A percentile compares a stretch with the other conserved stretches of the same genome.
Evolutionary conservation across 306 rosid species (phyloP).

Genomic region (Begonia peltatifolia): DNA sequence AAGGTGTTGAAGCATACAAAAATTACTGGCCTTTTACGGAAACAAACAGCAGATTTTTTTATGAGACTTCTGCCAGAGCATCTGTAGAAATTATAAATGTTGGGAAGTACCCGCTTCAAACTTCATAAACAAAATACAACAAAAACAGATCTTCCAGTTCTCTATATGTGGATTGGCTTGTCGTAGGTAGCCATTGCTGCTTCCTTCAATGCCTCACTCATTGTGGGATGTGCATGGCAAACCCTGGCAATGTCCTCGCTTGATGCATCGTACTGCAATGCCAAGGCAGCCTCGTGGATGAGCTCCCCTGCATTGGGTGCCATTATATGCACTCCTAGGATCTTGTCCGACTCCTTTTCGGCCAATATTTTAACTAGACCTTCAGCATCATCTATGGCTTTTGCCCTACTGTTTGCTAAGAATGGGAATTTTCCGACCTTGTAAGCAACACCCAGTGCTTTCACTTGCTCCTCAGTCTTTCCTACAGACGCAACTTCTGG

Average conservation of each 20-base stretch:
- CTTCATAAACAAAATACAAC: too few species aligned
- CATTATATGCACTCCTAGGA: conserved; percentile 95
- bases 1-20: too few species aligned
- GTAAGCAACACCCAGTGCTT: conserved; percentile 51
- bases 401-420: conserved; percentile 95
- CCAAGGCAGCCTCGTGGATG: conserved; percentile 86
- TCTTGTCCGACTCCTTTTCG: conserved; percentile 88
- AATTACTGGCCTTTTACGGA: too few species aligned
- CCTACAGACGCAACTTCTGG: conserved; percentile 97
- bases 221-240: conserved; percentile 98
- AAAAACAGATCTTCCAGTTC: too few species aligned
- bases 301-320: conserved; percentile 97
- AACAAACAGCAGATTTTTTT: too few species aligned
- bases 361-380: conserved; percentile 88
- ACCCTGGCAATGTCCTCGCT: conserved; percentile 98
- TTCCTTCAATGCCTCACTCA: conserved; percentile 98
- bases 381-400: conserved; percentile 94
- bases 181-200: conserved; percentile 99
- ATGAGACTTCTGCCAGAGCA: too few species aligned
- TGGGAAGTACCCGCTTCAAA: too few species aligned
- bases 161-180: conserved; percentile 90
- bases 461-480: conserved; percentile 96
- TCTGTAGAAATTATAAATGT: too few species aligned
- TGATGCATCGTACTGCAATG: conserved; percentile 84
- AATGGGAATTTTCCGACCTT: conserved; percentile 96